These are phyloP conservation scores for Eucalyptus camaldulensis DNA, from an alignment of 345 rosid genomes.

Conservation along the genomic window DNA sequence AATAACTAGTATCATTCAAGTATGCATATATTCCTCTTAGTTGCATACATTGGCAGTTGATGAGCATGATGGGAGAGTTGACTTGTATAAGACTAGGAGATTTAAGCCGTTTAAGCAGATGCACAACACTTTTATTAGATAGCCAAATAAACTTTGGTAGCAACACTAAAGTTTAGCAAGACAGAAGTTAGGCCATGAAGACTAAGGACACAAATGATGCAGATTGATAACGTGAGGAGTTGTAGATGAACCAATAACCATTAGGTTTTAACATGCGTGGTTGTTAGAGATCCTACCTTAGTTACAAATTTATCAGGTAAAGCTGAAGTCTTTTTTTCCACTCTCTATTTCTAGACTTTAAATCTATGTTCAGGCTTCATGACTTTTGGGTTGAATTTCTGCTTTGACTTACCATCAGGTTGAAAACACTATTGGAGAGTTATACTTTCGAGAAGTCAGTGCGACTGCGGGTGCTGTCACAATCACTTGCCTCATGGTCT, in stretches of 20 bases:
- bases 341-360: neutral
- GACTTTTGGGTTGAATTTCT: neutral
- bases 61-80: neutral
- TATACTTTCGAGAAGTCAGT: constrained; percentile 54
- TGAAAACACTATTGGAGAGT: constrained; percentile 39
- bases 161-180: neutral
- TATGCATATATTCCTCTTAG: neutral
- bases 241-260: neutral
- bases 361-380: neutral
- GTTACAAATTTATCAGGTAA: neutral
- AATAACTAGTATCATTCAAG: neutral
- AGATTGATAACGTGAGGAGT: neutral
- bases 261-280: neutral
- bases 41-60: neutral
- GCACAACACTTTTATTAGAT: neutral
- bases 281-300: neutral
- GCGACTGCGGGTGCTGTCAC: constrained; percentile 81
- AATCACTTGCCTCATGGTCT: constrained; percentile 87
- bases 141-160: neutral
- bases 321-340: neutral
- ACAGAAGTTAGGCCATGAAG: neutral
- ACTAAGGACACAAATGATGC: neutral
- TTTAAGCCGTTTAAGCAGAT: neutral
- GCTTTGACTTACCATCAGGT: constrained; percentile 22
- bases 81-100: neutral